Evolutionary conservation across 352 stramenopile genomes (phyloP).

Genomic region (Aphanomyces stellatus): DNA sequence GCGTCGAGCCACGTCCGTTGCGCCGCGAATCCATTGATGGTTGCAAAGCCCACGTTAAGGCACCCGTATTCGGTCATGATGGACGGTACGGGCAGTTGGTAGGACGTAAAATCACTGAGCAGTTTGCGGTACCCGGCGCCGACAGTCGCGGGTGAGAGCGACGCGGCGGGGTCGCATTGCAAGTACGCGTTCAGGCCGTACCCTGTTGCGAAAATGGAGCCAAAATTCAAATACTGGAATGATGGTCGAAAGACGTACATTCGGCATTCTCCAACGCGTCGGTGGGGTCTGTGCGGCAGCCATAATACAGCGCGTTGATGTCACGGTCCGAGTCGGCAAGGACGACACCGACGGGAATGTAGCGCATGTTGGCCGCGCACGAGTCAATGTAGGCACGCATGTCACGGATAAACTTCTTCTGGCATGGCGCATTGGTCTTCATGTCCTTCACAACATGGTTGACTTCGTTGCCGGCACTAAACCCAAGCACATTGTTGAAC

Average conservation of each 20-base stretch:
- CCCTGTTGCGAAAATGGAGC: conserved; percentile 21
- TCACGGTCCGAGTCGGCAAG: conserved; percentile 53
- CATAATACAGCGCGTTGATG: conserved; percentile 70
- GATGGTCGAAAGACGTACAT: conserved; percentile 22
- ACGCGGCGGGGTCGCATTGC: conserved; percentile 46
- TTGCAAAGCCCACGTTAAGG: conserved; percentile 45
- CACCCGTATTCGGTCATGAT: conserved; percentile 82
- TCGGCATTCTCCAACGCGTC: conserved; percentile 64
- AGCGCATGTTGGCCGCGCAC: conserved; percentile 43
- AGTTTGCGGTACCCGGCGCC: conserved; percentile 51
- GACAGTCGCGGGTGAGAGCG: conserved; percentile 14
- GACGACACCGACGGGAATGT: conserved; percentile 71
- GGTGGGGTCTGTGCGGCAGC: conserved; percentile 50
- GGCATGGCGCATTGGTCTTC: conserved; percentile 65
- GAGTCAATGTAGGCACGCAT: conserved; percentile 66
- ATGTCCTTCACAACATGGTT: conserved; percentile 52
- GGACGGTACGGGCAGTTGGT: conserved; percentile 65
- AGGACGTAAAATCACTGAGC: conserved; percentile 41
- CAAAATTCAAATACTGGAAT: neutral
- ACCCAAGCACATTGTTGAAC: conserved; percentile 60
- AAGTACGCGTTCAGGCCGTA: conserved; percentile 82
- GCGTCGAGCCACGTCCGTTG: conserved; percentile 61
- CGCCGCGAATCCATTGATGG: conserved; percentile 42
- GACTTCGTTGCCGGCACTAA: conserved; percentile 73
- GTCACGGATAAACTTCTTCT: conserved; percentile 85